phyloP scores from a whole-genome alignment of 176 grass and related monocot genomes.

The bread wheat (Triticum aestivum) region DNA sequence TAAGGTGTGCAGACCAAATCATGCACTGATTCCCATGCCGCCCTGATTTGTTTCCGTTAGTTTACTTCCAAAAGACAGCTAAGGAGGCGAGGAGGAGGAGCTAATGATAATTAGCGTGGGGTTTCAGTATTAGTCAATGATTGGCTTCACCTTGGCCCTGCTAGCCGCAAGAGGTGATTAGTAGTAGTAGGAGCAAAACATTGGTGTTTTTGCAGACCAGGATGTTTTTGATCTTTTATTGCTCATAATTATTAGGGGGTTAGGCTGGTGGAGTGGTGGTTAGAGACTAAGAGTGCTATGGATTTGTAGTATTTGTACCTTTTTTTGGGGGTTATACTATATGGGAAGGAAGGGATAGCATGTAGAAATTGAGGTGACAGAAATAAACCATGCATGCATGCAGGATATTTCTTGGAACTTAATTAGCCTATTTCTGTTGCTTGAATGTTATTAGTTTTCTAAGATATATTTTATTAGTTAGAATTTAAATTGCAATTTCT shows the following conservation, averaged over 20 bases:
- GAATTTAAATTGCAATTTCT: neutral
- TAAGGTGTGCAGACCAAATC: slow-evolving; percentile 47
- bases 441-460: neutral
- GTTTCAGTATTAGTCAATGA: slow-evolving; percentile 52
- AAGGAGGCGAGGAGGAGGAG: slow-evolving; percentile 1
- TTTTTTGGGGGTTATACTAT: neutral
- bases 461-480: neutral
- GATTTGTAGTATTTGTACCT: neutral
- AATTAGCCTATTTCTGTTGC: neutral
- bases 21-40: slow-evolving; percentile 28
- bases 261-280: slow-evolving; percentile 32
- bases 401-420: neutral
- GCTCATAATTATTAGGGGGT: slow-evolving; percentile 42
- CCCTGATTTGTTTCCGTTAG: slow-evolving; percentile 35
- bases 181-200: neutral
- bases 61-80: slow-evolving; percentile 49
- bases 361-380: neutral
- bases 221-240: slow-evolving; percentile 46
- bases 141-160: slow-evolving; percentile 29
- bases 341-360: neutral
- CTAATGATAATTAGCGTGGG: slow-evolving; percentile 28
- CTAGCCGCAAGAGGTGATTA: slow-evolving; percentile 14
- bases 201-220: slow-evolving; percentile 32
- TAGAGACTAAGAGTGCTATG: slow-evolving; percentile 11
- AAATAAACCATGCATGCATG: neutral